Base-by-base conservation (phyloP, 192 early-diverging fungal genomes). In the Coemansia sp. region DNA sequence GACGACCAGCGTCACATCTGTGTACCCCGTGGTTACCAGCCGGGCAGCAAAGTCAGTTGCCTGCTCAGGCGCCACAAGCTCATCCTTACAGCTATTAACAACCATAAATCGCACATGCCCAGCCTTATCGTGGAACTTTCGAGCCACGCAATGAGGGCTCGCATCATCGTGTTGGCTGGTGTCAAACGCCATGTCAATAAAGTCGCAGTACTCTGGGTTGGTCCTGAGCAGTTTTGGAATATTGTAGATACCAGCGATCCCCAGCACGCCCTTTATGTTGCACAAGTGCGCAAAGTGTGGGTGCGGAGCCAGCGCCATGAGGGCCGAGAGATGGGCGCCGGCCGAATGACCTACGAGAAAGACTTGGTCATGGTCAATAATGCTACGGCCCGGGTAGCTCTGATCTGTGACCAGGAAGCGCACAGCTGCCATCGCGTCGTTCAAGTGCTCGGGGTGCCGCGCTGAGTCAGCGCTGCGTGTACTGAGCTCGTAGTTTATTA, bases 211-310 rank as follows among this genome's bases (percentile, higher is more conserved):
- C 7, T 57, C 57, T 3, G 92, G 91, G 59, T 85, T 91, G 10
- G 60, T 74, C 21, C 71, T 61, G 11, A 93, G 56, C 26, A 97
- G 69, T 1, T 63, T 61, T 12, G 86, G 85, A 22, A 94, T 82
- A 54, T 94, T 86, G 77, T 94, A 97, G 65, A 97, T 92, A 1
- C 93, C 94, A 65, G 92, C 87, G 0, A 92, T 83, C 2, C 92
- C 92, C 19, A 93, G 29, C 1, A 90, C 84, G 25, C 92, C 90
- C 4, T 62, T 22, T 22, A 92, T 77, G 23, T 17, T 53, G 3
- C 52, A n/a, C 38, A 63, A 29, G 23, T 74, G 38, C 3, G 62
- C 53, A 4, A 61, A n/a, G 38, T 59, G 57, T 6, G 72, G 54
- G 22, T 71, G 19, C 6, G 84, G 81, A n/a, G 82, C 55, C 10